phyloP scores from a whole-genome alignment of 495 filamentous ascomycete genomes.

The Stereocaulon alpinum region DNA sequence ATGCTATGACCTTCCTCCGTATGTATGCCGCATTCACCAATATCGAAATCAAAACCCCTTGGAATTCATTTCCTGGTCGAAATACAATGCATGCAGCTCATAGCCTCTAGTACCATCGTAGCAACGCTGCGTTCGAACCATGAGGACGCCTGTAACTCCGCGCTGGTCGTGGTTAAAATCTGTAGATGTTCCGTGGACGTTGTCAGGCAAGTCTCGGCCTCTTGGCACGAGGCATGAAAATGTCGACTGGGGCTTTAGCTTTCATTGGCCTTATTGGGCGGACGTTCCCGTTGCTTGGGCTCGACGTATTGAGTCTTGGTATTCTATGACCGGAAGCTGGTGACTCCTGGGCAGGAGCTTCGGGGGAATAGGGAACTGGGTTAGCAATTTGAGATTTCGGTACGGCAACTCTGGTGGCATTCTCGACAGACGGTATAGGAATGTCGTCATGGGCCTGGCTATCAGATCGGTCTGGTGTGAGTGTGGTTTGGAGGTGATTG shows the following conservation, averaged over 20 bases:
- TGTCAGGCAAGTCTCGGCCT: slow-evolving; percentile 8
- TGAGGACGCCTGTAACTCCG: background rate
- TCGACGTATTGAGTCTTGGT: background rate
- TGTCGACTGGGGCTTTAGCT: slow-evolving; percentile 16
- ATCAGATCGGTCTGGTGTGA: too few species aligned
- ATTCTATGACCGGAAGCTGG: background rate
- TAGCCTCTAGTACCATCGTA: too few species aligned
- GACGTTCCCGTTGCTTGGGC: background rate
- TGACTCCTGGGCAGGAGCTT: background rate
- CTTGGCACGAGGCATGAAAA: slow-evolving; percentile 20
- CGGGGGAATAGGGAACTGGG: background rate
- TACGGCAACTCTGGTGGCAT: background rate
- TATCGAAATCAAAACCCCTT: too few species aligned
- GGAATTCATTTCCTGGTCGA: too few species aligned
- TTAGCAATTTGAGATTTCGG: background rate
- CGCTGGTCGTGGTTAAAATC: background rate
- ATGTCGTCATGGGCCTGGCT: too few species aligned
- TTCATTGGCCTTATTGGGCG: slow-evolving; percentile 2
- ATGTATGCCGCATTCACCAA: background rate
- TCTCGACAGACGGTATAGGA: too few species aligned
- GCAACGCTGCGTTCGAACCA: too few species aligned
- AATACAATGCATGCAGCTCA: too few species aligned
- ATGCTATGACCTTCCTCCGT: background rate
- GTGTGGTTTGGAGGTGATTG: too few species aligned
- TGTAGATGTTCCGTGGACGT: background rate